phyloP scores from a whole-genome alignment of 192 early-diverging fungal genomes.

The Oehlia diaphana region DNA sequence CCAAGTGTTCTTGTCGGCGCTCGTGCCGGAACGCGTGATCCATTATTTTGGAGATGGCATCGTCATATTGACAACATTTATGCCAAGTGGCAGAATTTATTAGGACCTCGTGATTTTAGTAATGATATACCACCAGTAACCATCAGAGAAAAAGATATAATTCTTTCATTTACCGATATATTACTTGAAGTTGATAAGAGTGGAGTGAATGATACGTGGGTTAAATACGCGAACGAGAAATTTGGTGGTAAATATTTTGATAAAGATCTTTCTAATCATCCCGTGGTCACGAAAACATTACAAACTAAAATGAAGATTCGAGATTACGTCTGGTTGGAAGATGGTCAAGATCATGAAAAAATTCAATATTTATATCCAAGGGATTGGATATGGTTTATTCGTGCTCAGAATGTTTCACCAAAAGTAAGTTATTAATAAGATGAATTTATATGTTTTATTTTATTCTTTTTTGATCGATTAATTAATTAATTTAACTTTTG shows the following conservation, averaged over 20 bases:
- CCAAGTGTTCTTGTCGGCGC: conserved; percentile 13
- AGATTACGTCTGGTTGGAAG: conserved; percentile 2
- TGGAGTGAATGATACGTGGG: background rate
- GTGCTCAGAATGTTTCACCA: background rate
- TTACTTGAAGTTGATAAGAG: background rate
- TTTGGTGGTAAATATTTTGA: conserved; percentile 11
- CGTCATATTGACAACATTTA: conserved; percentile 5
- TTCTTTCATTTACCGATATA: background rate
- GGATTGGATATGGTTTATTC: conserved; percentile 1
- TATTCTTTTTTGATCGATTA: background rate
- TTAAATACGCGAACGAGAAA: background rate
- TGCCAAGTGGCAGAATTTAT: background rate
- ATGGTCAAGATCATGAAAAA: background rate
- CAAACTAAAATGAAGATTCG: conserved; percentile 12
- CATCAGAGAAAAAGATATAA: background rate
- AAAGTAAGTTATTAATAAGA: background rate
- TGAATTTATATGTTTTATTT: background rate
- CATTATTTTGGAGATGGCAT: conserved; percentile 22
- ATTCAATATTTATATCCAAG: conserved; percentile 5
- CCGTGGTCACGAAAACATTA: background rate
- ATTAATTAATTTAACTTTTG: background rate
- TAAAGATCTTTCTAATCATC: background rate
- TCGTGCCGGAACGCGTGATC: conserved; percentile 7
- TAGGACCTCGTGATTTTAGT: conserved; percentile 1
- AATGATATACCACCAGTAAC: background rate